Evolutionary conservation across 805 yeast genomes (phyloP).

Genomic region (Ogataea nitratoaversa): DNA sequence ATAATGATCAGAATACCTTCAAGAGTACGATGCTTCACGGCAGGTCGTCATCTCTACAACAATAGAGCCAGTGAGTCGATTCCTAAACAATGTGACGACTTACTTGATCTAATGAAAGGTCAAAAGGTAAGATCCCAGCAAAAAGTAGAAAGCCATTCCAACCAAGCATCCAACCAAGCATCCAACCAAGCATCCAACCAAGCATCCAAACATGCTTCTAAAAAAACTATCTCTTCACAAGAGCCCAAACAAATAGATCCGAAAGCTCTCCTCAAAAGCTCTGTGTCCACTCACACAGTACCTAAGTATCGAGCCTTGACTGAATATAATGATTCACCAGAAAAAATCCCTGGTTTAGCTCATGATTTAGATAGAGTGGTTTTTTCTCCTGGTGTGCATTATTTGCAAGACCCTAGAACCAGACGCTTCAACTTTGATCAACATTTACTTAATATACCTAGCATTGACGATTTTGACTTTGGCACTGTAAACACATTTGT

Average conservation of each 20-base stretch:
- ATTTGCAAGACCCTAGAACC: slow-evolving; percentile 72
- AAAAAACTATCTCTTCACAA: too few species aligned
- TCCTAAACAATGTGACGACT: background rate
- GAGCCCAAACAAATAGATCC: background rate
- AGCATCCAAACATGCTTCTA: too few species aligned
- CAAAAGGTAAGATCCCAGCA: too few species aligned
- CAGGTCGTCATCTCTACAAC: background rate
- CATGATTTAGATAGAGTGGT: slow-evolving; percentile 69
- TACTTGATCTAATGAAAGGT: too few species aligned
- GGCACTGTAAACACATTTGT: slow-evolving; percentile 50
- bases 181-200: too few species aligned
- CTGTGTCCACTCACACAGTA: background rate
- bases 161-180: too few species aligned
- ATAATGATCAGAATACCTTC: too few species aligned
- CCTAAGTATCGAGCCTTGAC: slow-evolving; percentile 18
- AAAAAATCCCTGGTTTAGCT: slow-evolving; percentile 49
- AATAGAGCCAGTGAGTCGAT: background rate
- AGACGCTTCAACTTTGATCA: slow-evolving; percentile 67
- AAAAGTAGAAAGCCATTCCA: too few species aligned
- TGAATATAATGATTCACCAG: slow-evolving; percentile 8
- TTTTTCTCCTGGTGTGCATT: slow-evolving; percentile 80
- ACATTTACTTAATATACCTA: slow-evolving; percentile 52
- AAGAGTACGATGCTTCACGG: background rate
- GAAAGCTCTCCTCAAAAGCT: background rate
- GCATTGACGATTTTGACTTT: slow-evolving; percentile 64